These are phyloP conservation scores for Yarrowia yakushimensis DNA, from an alignment of 805 yeast species.

Conservation along the genomic window DNA sequence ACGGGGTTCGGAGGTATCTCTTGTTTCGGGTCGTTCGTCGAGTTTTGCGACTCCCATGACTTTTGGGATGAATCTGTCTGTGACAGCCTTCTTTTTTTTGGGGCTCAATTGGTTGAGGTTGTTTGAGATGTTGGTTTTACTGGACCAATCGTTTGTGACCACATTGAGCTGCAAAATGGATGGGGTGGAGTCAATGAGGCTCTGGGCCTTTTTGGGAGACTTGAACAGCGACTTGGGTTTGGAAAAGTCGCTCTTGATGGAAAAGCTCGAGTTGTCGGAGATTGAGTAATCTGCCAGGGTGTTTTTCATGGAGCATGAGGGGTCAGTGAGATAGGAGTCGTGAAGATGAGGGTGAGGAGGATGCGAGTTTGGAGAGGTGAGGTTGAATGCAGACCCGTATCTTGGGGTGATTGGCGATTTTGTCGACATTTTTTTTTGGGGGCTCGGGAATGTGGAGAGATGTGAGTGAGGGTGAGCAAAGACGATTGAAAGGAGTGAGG, in stretches of 20 bases:
- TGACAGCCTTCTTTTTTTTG: conserved; percentile 3
- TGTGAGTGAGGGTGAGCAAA: neutral
- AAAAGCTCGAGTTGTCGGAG: neutral
- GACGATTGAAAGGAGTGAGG: neutral
- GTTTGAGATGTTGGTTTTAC: neutral
- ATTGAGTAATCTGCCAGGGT: neutral
- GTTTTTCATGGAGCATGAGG: neutral
- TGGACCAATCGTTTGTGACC: conserved; percentile 14
- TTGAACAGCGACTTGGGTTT: conserved; percentile 3
- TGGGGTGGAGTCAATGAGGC: conserved; percentile 8
- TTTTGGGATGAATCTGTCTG: conserved; percentile 10
- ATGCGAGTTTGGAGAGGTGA: conserved; percentile 8
- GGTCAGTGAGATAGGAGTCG: neutral
- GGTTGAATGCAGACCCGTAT: neutral
- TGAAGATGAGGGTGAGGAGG: neutral
- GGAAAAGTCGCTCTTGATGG: conserved; percentile 4
- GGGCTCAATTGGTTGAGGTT: neutral
- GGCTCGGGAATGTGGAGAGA: neutral
- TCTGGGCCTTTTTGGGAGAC: conserved; percentile 5
- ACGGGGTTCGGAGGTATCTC: neutral
- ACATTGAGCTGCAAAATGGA: conserved; percentile 18
- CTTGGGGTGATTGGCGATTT: conserved; percentile 6
- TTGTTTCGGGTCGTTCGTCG: neutral
- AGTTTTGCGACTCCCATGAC: neutral
- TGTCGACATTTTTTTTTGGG: neutral